These are phyloP conservation scores for Lunasporangiospora selenospora DNA, from an alignment of 192 early-diverging fungal genomes.

Conservation along the genomic window DNA sequence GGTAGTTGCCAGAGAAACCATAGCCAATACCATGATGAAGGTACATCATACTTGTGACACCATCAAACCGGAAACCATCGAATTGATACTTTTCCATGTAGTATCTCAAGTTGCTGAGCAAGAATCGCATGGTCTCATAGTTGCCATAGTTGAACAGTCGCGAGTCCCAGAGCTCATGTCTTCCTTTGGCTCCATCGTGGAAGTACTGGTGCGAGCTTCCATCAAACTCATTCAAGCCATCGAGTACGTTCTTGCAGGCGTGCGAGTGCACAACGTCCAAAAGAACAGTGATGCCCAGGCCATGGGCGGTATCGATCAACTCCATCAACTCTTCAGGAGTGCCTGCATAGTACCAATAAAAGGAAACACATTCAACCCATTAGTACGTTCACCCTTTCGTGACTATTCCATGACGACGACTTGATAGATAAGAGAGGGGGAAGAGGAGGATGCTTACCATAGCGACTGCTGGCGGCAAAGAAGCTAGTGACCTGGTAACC, in stretches of 20 bases:
- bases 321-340: constrained; percentile 93
- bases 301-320: constrained; percentile 92
- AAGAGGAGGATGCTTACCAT: constrained; percentile 71
- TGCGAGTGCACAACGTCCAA: constrained; percentile 98
- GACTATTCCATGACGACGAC: too few species aligned
- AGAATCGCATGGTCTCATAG: constrained; percentile 92
- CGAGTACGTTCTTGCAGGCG: constrained; percentile 92
- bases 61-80: constrained; percentile 99
- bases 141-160: constrained; percentile 95
- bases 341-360: constrained; percentile 16
- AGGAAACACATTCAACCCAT: neutral
- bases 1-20: constrained; percentile 92
- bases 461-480: constrained; percentile 92
- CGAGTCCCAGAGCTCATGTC: constrained; percentile 94
- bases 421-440: too few species aligned
- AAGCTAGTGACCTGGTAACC: constrained; percentile 99
- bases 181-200: constrained; percentile 84
- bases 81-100: constrained; percentile 91
- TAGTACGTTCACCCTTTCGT: too few species aligned
- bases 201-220: constrained; percentile 97
- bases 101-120: constrained; percentile 94
- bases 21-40: constrained; percentile 93
- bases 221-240: constrained; percentile 96
- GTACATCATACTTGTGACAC: constrained; percentile 97
- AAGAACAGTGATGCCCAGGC: constrained; percentile 85